Evolutionary conservation across 2,329 filamentous ascomycete genomes (phyloP), one percentile per base, ranked within the genome.

Genomic region (Colletotrichum shisoi): DNA sequence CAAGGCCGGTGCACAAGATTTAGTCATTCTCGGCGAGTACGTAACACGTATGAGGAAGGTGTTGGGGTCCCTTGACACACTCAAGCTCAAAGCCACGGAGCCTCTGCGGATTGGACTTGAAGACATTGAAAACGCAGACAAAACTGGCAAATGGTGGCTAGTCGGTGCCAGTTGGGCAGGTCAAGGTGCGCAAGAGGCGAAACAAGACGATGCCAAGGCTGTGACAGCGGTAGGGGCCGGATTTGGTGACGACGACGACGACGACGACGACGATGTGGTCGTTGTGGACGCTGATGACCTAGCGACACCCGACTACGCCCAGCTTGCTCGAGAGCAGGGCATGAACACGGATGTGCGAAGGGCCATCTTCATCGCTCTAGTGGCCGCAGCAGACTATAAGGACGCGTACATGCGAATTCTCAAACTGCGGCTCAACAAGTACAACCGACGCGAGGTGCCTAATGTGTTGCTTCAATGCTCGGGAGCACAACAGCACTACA

Each of bases 121-220:
- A 44, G 95, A 99, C 73, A 92, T 99, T 58, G 88, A 88, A 70
- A 87, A 94, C 69, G 90, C 90, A 0, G 91, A 94, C 46, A 94
- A 91, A 75, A 91, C 90, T 75, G 95, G 95, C 0, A 97, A 97
- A 80, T 99, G 95, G 95, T 99, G 95, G 95, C 87, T 98, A 21
- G 92, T 98, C 5, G 95, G 95, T 58, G 94, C 95, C n/a, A 97
- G 93, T 77, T 97, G 94, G 87, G 81, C 84, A 4, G 86, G 85
- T 27, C 74, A 74, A 34, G 72, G 73, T 21, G 31, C 48, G 2
- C 69, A 70, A 19, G 66, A 60, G 6, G 59, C 70, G 11, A 72
- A 71, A 46, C 51, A 51, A 2, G 45, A 49, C 44, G 27, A 64
- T 59, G 53, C 52, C 15, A n/a, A 48, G 46, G 27, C 46, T 11